Base-by-base conservation (phyloP, 192 early-diverging fungal genomes). In the Umbelopsis sp. region DNA sequence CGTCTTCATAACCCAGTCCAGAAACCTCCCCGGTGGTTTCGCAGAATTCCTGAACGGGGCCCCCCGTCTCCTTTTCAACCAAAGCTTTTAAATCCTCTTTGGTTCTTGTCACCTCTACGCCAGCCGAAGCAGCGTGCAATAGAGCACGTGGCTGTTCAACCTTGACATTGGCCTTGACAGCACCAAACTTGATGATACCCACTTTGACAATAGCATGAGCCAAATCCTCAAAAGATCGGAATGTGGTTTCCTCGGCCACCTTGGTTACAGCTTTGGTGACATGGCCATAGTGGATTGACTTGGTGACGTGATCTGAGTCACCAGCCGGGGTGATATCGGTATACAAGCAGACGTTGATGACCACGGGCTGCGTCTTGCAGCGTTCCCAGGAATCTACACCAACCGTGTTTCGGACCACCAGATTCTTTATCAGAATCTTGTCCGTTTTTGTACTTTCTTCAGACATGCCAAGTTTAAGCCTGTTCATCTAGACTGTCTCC, bases 351-450 rank as follows among this genome's bases (percentile, higher is more conserved):
- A 94, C 80, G 49, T 90, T 90, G 47, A 99, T 89, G 12, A 89
- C 85, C 58, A 99, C 83, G 18, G 96, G 94, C 75, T 98, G 96
- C 9, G 84, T 74, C 75, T 94, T 92, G n/a, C 82, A 82, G 16
- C 94, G 85, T 70, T 95, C 95, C 96, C 97, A 99, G 20, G 91
- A 85, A 80, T 99, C 96, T 52, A 94, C 91, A 10, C 97, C 97
- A 47, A 96, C 86, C 49, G 92, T 88, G 48, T 88, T 92, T 58
- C 88, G 90, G 50, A 98, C 90, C 23, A 87, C 80, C 37, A 98
- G 87, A 78, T 95, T 86, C 67, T 87, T 84, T 27, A 97, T 79
- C 46, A 87, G 75, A 67, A 92, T 86, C 71, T 85, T 90, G 85
- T 94, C 92, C 55, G 30, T 61, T 61, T 61, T 61, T 61, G 10